Conservation (phyloP, 1,284 basidiomycete genomes). For the Malassezia obtusa region DNA sequence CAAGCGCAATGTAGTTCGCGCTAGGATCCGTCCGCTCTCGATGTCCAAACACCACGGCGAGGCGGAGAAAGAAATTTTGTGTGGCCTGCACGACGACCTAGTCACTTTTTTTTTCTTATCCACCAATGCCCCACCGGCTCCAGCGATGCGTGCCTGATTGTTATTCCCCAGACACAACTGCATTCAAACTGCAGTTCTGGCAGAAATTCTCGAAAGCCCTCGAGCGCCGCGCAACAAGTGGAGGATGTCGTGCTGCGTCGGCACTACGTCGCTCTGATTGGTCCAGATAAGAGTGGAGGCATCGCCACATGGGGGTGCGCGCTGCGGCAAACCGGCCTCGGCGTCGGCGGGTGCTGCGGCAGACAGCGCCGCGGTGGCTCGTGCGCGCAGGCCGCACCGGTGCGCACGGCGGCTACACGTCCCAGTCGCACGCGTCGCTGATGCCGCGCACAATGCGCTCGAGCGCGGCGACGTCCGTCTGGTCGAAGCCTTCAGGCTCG, state of each 20-base stretch:
- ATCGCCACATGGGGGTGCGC: not conserved
- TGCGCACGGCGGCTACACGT: not conserved
- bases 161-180: not conserved
- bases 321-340: not conserved
- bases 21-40: no score
- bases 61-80: constrained; percentile 1
- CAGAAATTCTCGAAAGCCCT: not conserved
- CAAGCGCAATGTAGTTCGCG: no score
- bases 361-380: not conserved
- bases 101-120: not conserved
- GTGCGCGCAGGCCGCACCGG: not conserved
- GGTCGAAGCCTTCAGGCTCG: constrained; percentile 41
- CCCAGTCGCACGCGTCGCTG: constrained; percentile 18
- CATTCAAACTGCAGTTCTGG: not conserved
- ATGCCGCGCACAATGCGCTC: constrained; percentile 36
- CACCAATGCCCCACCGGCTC: not conserved
- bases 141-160: not conserved
- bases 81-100: not conserved
- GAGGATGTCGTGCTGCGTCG: not conserved
- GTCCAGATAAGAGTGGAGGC: no score
- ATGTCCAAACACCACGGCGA: not conserved
- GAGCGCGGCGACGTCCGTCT: constrained; percentile 43
- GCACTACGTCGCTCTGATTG: not conserved
- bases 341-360: no score
- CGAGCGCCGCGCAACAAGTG: not conserved